Conservation (phyloP, 306 rosid genomes). For the Morella rubra region DNA sequence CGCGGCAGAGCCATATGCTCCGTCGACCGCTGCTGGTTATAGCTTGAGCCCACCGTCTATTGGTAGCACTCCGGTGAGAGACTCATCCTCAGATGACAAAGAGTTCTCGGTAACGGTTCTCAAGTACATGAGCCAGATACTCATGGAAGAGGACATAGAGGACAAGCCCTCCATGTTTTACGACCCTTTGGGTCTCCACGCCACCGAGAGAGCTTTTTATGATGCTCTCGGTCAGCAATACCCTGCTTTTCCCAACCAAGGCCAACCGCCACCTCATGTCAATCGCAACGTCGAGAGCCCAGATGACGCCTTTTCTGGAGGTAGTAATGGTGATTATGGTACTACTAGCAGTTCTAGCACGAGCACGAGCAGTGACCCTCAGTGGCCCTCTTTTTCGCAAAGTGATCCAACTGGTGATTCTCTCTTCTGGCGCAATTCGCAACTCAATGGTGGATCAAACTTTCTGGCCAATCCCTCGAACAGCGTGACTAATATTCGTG, state of each 20-base stretch:
- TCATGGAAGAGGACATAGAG: slow-evolving; percentile 12
- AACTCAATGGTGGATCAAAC: too few relatives aligned
- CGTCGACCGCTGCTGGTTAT: not conserved
- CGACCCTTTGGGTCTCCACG: slow-evolving; percentile 1
- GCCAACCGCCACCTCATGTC: not conserved
- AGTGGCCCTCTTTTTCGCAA: not conserved
- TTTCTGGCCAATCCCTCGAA: too few relatives aligned
- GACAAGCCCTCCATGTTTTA: not conserved
- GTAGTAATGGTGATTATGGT: slow-evolving; percentile 19
- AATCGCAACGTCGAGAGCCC: slow-evolving; percentile 22
- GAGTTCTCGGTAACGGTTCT: slow-evolving; percentile 4
- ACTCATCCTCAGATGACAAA: not conserved
- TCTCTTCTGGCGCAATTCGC: not conserved
- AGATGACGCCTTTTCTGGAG: slow-evolving; percentile 11
- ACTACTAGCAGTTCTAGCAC: slow-evolving; percentile 20
- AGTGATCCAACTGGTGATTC: too few relatives aligned
- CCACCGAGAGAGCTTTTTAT: slow-evolving; percentile 7
- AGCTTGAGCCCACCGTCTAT: slow-evolving; percentile 33
- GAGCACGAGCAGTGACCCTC: not conserved
- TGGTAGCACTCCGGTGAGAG: not conserved
- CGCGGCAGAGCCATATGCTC: slow-evolving; percentile 1
- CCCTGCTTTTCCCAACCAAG: slow-evolving; percentile 2
- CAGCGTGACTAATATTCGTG: not conserved
- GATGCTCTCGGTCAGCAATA: not conserved
- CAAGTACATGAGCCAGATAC: not conserved